Percentiles rank a stretch among this genome's conserved stretches.
Conservation (phyloP, 2,329 filamentous ascomycete species). For the Penicillium sp. region DNA sequence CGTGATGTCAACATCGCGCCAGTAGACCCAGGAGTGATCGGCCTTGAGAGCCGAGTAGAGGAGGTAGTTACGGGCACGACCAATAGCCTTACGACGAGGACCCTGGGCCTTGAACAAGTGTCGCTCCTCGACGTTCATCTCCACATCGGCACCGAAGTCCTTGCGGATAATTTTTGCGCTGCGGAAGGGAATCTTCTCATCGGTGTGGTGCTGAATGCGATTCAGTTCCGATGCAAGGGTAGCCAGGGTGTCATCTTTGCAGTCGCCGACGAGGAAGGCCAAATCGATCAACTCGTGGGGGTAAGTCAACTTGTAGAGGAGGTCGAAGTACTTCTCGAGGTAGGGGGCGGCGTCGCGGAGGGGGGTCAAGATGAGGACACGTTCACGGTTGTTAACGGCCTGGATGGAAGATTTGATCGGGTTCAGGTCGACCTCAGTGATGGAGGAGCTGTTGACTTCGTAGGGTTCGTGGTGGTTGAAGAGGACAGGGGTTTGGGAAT, state of each 20-base stretch:
- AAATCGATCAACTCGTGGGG: constrained; percentile 95
- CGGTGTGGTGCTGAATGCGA: constrained; percentile 77
- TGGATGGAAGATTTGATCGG: constrained; percentile 78
- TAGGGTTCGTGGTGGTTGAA: constrained; percentile 95
- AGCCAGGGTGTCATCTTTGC: constrained; percentile 87
- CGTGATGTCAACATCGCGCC: constrained; percentile 95
- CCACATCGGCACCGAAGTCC: constrained; percentile 77
- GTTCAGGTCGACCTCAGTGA: constrained; percentile 83
- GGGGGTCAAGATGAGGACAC: constrained; percentile 88
- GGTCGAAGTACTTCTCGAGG: constrained; percentile 89
- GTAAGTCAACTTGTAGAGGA: constrained; percentile 86
- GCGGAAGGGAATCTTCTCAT: constrained; percentile 79
- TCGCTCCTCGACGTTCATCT: constrained; percentile 79
- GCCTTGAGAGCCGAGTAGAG: constrained; percentile 82
- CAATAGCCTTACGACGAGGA: constrained; percentile 87
- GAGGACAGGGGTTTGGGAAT: constrained; percentile 88
- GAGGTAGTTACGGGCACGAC: constrained; percentile 87
- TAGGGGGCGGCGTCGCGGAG: constrained; percentile 85
- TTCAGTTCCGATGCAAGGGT: constrained; percentile 83
- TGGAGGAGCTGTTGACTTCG: constrained; percentile 78
- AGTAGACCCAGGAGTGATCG: constrained; percentile 98
- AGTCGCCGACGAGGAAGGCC: constrained; percentile 92
- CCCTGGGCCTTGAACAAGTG: constrained; percentile 88
- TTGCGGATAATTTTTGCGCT: constrained; percentile 87
- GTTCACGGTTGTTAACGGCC: constrained; percentile 79